Evolutionary conservation across 306 rosid genomes (phyloP).

Genomic region (Abrus pulchellus): DNA sequence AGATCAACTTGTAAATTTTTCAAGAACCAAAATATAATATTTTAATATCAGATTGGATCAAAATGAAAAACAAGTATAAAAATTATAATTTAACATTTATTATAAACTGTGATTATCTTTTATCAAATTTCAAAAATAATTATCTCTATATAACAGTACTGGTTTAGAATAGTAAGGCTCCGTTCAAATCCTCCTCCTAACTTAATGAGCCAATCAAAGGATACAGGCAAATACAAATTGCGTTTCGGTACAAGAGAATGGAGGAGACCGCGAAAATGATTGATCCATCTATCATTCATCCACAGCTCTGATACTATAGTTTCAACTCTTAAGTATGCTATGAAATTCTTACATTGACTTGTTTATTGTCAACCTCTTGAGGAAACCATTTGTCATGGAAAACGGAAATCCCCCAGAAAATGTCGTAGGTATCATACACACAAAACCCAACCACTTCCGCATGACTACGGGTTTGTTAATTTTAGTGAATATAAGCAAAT

Average conservation of each 20-base stretch:
- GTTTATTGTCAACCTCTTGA: neutral
- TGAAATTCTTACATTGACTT: neutral
- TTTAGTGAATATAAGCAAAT: slow-evolving; percentile 48
- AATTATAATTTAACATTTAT: too few species aligned
- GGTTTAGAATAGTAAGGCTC: neutral
- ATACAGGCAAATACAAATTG: neutral
- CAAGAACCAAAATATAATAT: too few species aligned
- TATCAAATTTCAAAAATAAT: too few species aligned
- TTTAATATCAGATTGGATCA: too few species aligned
- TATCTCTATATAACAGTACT: too few species aligned
- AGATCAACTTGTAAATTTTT: too few species aligned
- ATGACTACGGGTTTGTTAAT: slow-evolving; percentile 37
- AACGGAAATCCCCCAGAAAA: slow-evolving; percentile 18
- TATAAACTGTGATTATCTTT: too few species aligned
- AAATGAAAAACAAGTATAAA: too few species aligned
- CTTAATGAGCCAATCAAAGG: too few species aligned
- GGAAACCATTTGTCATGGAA: neutral
- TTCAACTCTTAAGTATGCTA: neutral
- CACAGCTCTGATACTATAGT: neutral
- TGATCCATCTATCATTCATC: neutral
- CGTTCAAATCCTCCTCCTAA: neutral
- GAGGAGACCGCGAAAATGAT: neutral
- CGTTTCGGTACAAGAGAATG: neutral
- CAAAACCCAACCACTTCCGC: slow-evolving; percentile 44
- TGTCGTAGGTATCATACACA: neutral